Evolutionary conservation across 768 basidiomycete genomes (phyloP), one percentile per base, ranked within the genome.

Genomic region (Lactarius deliciosus): DNA sequence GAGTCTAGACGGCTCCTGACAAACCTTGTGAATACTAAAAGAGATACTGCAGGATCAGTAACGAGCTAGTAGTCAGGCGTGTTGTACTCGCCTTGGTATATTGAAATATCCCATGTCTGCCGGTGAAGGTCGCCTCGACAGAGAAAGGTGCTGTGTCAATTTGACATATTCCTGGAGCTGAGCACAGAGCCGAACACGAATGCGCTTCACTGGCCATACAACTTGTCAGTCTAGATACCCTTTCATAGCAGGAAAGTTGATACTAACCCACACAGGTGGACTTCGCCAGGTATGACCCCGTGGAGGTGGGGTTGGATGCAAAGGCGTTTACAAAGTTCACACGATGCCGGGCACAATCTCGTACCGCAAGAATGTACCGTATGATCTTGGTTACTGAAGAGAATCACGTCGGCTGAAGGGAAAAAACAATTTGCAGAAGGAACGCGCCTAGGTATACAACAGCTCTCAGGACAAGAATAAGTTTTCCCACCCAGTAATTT

Each of bases 51-150:
- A 10, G 13, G 32, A 50, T 40, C 7, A 65, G 22, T 11, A 5
- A 15, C 30, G 7, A 54, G 15, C 38, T 16, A 1, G 9, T 36
- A 5, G 15, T 40, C 43, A 1, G 10, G n/a, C 1, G 5, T n/a
- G 36, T 16, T 22, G 3, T 6, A 65, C 73, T 32, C 6, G 84
- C 87, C 80, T 88, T 88, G 0, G 87, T 88, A 57, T 84, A 88
- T 70, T 85, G 81, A 68, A 87, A 88, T 0, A 82, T 83, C 66
- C 85, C 84, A 57, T 86, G 83, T 63, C 74, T 77, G 0, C 86
- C 87, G 0, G 81, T 83, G 69, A 88, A 88, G 0, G 85, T 86
- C 6, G 85, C 84, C 70, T 86, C 83, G 34, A 88, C 80, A 0
- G 86, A 83, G 61, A 83, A 81, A 1, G 87, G 86, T 0, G 80